Percentiles rank a stretch among this genome's conserved stretches.
Conservation (phyloP, 75 land plant genomes). For the Picea sitchensis region DNA sequence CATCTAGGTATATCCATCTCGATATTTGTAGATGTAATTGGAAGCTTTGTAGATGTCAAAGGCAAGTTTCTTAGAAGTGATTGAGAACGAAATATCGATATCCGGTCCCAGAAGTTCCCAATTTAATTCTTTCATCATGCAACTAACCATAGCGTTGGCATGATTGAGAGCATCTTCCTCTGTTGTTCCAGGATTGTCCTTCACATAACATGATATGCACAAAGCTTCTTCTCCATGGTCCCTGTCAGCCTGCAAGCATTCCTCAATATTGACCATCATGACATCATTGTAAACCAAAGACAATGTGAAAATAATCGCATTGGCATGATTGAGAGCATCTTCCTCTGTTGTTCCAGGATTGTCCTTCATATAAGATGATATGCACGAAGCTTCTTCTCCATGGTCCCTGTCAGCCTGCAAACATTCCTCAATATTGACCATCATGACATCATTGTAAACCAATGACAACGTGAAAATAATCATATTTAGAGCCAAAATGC, state of each 20-base stretch:
- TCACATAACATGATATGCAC: not conserved
- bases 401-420: not conserved
- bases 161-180: not conserved
- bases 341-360: not conserved
- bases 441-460: no score
- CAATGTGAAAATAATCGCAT: no score
- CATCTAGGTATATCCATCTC: no score
- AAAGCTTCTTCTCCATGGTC: not conserved
- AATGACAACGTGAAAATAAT: no score
- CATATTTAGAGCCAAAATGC: no score
- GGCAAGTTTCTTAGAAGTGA: no score
- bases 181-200: not conserved
- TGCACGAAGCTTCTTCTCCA: not conserved
- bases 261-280: no score
- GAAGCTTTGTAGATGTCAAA: no score
- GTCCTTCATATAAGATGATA: not conserved
- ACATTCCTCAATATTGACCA: no score
- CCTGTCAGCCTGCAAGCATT: no score
- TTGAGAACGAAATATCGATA: not conserved
- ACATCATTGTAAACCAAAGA: no score
- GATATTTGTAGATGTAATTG: no score
- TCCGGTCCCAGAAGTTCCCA: not conserved
- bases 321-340: not conserved
- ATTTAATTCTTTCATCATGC: not conserved
- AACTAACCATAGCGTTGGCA: not conserved